These are phyloP conservation scores for Cucumis variabilis DNA, from an alignment of 331 rosid species.

Conservation along the genomic window DNA sequence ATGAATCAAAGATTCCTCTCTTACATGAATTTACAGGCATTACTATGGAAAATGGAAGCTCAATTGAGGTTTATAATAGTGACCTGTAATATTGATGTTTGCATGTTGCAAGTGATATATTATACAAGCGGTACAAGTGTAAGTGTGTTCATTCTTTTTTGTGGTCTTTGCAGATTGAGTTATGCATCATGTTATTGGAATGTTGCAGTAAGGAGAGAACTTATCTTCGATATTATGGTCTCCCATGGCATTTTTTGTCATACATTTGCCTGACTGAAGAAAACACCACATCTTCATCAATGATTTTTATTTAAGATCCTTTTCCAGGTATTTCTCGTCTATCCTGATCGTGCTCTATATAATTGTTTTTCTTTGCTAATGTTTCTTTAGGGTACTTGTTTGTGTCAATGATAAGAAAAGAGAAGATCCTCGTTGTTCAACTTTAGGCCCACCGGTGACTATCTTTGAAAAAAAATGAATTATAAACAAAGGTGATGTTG, in stretches of 20 bases:
- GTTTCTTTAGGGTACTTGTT: too few species aligned
- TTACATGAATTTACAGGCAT: conserved; percentile 71
- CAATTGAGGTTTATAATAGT: conserved; percentile 86
- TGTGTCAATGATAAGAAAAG: conserved; percentile 39
- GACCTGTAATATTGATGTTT: neutral
- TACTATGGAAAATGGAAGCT: conserved; percentile 65
- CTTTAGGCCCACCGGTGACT: too few species aligned
- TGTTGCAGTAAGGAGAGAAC: conserved; percentile 99
- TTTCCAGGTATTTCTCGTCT: conserved; percentile 65
- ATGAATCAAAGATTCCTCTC: conserved; percentile 91
- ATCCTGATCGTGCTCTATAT: neutral
- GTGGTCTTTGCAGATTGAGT: conserved; percentile 71
- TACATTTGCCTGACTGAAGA: conserved; percentile 91
- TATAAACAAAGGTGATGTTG: too few species aligned
- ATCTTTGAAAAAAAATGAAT: too few species aligned
- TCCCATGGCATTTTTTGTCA: conserved; percentile 92
- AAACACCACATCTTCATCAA: conserved; percentile 91
- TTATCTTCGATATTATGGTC: conserved; percentile 92
- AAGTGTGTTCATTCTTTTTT: neutral
- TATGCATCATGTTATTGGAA: conserved; percentile 89
- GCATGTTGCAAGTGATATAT: neutral
- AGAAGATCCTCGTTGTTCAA: too few species aligned
- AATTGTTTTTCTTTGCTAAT: neutral
- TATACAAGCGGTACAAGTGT: neutral
- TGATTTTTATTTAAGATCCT: conserved; percentile 90